Evolutionary conservation across 352 stramenopile species (phyloP), one percentile per base, ranked within the genome.

Genomic region (Phytophthora sp.): DNA sequence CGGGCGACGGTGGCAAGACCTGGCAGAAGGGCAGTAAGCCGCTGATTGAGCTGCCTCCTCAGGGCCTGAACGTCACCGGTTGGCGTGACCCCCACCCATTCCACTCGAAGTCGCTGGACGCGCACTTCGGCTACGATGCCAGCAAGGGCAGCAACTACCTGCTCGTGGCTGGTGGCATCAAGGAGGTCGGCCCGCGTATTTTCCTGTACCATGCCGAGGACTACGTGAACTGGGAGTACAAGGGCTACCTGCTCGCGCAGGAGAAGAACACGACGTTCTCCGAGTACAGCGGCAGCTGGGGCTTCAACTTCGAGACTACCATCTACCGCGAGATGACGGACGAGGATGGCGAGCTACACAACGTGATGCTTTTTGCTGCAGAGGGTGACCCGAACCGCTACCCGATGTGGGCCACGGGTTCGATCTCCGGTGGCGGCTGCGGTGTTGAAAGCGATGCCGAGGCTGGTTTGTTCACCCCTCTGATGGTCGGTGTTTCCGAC

Each of bases 341-440:
- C 46, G 72, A 59, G 18, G 72, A 84, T 54, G 37, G 78, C 27
- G 69, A 82, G 30, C 58, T 66, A 1, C 77, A 90, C 69, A 88
- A 88, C 65, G 67, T 87, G 20, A 82, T 90, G 66, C 62, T 90
- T 35, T 86, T 88, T 13, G 76, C 76, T n/a, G 76, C 79, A 4
- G 81, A 88, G 17, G 75, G 75, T 18, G 66, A 68, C 3, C 66
- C 76, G 28, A 62, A 72, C 18, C 76, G 79, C 0, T 90, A 87
- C 69, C 66, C 77, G 15, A 87, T 90, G 78, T 90, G 81, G 81
- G 75, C 79, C 2, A 74, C 74, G 18, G 81, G 81, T 21, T 68
- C 65, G 7, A 63, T 84, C 42, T 54, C 55, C 1, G 58, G 56
- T 23, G 53, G 49, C 5, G 56, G 63, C 55, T 57, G 51, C 32